Evolutionary conservation across 2,329 filamentous ascomycete species (phyloP).

Genomic region (Scopulariopsis brevicaulis): DNA sequence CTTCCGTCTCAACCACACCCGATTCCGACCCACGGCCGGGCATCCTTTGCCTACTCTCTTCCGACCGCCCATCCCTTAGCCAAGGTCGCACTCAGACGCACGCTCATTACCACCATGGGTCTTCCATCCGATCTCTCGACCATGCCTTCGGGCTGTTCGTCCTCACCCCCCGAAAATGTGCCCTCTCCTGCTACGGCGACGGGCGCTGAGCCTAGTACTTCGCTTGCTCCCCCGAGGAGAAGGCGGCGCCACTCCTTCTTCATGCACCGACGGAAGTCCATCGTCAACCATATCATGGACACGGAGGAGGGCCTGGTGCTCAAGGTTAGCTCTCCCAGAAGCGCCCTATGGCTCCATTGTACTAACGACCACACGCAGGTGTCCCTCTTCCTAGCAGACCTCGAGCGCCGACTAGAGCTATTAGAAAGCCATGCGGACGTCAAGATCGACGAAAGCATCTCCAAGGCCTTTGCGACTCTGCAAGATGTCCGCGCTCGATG

Average conservation of each 20-base stretch:
- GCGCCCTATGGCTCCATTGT: background rate
- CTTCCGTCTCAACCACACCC: background rate
- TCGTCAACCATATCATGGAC: conserved; percentile 50
- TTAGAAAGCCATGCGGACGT: conserved; percentile 75
- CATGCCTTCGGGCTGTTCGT: conserved; percentile 1
- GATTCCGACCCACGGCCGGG: background rate
- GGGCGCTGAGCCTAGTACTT: background rate
- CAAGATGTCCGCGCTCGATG: conserved; percentile 81
- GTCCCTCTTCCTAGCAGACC: conserved; percentile 71
- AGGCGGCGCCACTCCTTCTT: conserved; percentile 44
- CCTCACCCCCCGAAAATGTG: background rate
- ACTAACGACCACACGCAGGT: conserved; percentile 31
- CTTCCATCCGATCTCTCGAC: conserved; percentile 4
- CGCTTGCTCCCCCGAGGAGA: background rate
- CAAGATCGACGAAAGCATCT: conserved; percentile 71
- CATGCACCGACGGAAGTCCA: conserved; percentile 43
- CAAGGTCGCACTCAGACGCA: background rate
- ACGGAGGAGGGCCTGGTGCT: conserved; percentile 50
- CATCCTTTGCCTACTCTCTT: background rate
- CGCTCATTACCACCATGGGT: background rate
- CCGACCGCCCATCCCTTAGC: background rate
- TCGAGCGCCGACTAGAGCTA: conserved; percentile 78
- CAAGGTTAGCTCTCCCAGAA: conserved; percentile 23
- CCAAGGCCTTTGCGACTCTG: conserved; percentile 74
- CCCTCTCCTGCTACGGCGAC: background rate